These are phyloP conservation scores for Exserohilum turcica DNA, from an alignment of 2,329 filamentous ascomycete genomes.

Conservation along the genomic window DNA sequence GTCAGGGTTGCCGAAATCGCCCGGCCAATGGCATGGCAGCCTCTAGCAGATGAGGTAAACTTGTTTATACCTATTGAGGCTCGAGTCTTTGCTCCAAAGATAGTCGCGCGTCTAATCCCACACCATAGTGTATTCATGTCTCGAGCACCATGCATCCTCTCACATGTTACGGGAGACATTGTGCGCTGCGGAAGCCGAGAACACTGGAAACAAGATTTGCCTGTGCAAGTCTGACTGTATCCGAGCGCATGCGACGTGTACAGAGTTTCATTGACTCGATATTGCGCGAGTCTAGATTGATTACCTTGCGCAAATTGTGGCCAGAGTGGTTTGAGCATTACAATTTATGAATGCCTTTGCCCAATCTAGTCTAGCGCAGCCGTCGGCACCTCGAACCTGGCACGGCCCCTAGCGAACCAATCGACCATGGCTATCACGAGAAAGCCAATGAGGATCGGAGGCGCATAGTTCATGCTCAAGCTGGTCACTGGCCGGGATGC, in stretches of 20 bases:
- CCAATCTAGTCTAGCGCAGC: neutral
- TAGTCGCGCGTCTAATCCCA: no score
- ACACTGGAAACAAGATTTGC: no score
- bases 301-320: neutral
- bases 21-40: conserved; percentile 25
- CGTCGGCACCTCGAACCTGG: conserved; percentile 21
- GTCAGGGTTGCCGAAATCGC: conserved; percentile 26
- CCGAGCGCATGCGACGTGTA: neutral
- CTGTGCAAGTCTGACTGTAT: neutral
- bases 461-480: conserved; percentile 26
- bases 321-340: neutral
- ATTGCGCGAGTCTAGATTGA: neutral
- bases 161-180: neutral
- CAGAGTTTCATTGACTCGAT: neutral
- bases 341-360: neutral
- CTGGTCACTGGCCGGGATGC: conserved; percentile 15
- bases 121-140: neutral
- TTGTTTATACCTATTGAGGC: neutral
- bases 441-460: conserved; percentile 14
- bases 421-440: conserved; percentile 21
- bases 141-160: neutral
- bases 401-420: conserved; percentile 21
- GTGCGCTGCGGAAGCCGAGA: no score
- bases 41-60: conserved; percentile 14
- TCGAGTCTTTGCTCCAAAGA: neutral